These are phyloP conservation scores for Hyphopichia buzzinii DNA, from an alignment of 1,139 yeast species.

Conservation along the genomic window DNA sequence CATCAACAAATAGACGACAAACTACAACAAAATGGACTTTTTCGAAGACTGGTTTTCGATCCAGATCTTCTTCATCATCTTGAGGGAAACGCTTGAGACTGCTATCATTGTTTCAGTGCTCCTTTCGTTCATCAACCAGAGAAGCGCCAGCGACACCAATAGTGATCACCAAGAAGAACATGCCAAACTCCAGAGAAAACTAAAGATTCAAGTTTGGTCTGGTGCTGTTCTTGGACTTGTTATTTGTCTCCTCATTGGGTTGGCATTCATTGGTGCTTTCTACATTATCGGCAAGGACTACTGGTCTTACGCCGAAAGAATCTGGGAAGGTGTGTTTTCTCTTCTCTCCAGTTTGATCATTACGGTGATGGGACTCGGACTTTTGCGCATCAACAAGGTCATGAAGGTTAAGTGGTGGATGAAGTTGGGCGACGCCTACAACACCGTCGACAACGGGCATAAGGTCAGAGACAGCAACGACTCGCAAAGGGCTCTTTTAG, in stretches of 20 bases:
- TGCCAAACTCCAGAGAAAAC: conserved; percentile 15
- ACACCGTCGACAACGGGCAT: conserved; percentile 16
- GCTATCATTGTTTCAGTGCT: conserved; percentile 84
- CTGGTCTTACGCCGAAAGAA: conserved; percentile 78
- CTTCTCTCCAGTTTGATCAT: conserved; percentile 77
- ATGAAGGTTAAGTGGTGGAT: conserved; percentile 53
- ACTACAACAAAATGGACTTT: conserved; percentile 12
- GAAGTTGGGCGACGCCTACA: conserved; percentile 42
- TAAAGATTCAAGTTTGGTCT: conserved; percentile 75
- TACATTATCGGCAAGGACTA: conserved; percentile 75
- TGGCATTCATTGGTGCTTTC: conserved; percentile 70
- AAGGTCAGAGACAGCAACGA: conserved; percentile 1
- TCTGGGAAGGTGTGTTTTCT: conserved; percentile 92
- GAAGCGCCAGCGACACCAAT: conserved; percentile 17
- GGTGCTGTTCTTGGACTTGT: conserved; percentile 74
- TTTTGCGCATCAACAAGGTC: conserved; percentile 74
- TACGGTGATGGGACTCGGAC: conserved; percentile 85
- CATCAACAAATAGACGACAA: background rate
- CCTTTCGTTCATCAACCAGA: conserved; percentile 74
- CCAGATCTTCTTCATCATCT: conserved; percentile 82
- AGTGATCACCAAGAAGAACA: conserved; percentile 3
- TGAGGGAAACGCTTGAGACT: conserved; percentile 84
- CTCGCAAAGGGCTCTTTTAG: background rate
- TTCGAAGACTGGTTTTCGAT: conserved; percentile 60
- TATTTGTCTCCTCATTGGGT: conserved; percentile 76